Conservation (phyloP, 2,329 filamentous ascomycete genomes). For the Fusarium circinatum region DNA sequence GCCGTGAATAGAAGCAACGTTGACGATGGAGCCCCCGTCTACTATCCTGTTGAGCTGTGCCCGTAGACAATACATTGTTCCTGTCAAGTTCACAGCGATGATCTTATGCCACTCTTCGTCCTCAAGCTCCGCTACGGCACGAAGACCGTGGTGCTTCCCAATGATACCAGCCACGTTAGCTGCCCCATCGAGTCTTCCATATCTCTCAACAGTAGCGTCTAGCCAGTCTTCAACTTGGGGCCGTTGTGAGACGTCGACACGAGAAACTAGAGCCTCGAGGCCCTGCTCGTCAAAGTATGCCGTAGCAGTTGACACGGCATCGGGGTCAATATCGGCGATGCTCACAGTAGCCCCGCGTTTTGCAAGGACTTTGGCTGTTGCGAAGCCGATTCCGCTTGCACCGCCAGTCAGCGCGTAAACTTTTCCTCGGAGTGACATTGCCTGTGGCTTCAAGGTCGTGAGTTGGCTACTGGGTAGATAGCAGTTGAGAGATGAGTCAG, state of each 20-base stretch:
- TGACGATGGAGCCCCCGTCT: slow-evolving; percentile 67
- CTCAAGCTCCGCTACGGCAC: slow-evolving; percentile 55
- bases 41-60: slow-evolving; percentile 54
- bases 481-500: not conserved
- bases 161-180: slow-evolving; percentile 66
- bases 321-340: slow-evolving; percentile 52
- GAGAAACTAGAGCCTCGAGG: slow-evolving; percentile 48
- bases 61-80: slow-evolving; percentile 62
- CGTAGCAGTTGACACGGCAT: slow-evolving; percentile 44
- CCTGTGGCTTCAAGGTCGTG: not conserved
- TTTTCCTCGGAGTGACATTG: slow-evolving; percentile 49
- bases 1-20: slow-evolving; percentile 59
- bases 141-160: slow-evolving; percentile 55
- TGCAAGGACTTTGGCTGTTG: slow-evolving; percentile 52
- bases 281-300: slow-evolving; percentile 46
- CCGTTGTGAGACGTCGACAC: slow-evolving; percentile 60
- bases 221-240: slow-evolving; percentile 63
- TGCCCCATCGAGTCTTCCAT: slow-evolving; percentile 64
- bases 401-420: slow-evolving; percentile 56
- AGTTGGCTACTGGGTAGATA: not conserved
- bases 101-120: slow-evolving; percentile 61
- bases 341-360: slow-evolving; percentile 52
- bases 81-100: slow-evolving; percentile 60
- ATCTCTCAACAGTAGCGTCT: slow-evolving; percentile 55
- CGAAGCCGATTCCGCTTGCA: slow-evolving; percentile 57